Evolutionary conservation across 2,329 filamentous ascomycete genomes (phyloP).

Genomic region (Cladosporium austrohemisphaericum): DNA sequence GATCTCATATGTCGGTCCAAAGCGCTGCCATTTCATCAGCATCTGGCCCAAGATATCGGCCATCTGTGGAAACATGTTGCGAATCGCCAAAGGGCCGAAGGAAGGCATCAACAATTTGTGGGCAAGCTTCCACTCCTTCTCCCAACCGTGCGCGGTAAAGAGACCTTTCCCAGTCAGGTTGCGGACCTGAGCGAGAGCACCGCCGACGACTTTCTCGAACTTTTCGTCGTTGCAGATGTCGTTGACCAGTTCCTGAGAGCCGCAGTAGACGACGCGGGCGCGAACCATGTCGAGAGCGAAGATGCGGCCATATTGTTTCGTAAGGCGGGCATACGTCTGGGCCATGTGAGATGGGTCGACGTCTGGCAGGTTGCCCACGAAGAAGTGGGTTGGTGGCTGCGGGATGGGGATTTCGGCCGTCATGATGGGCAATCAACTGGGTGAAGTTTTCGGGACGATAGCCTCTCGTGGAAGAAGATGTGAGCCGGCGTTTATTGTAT

Average conservation of each 20-base stretch:
- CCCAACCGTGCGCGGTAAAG: constrained; percentile 38
- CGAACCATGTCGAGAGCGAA: constrained; percentile 30
- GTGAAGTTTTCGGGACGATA: background rate
- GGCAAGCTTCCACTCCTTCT: constrained; percentile 37
- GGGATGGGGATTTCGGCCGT: constrained; percentile 36
- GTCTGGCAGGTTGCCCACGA: constrained; percentile 62
- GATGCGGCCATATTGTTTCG: constrained; percentile 54
- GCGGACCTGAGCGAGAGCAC: constrained; percentile 53
- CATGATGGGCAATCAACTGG: background rate
- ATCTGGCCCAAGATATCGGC: constrained; percentile 14
- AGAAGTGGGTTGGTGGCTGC: constrained; percentile 58
- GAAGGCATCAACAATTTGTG: constrained; percentile 46
- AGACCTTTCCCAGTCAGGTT: constrained; percentile 48
- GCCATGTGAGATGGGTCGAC: constrained; percentile 51
- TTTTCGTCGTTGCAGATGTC: constrained; percentile 38
- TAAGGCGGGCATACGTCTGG: constrained; percentile 53
- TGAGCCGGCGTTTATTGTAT: no score
- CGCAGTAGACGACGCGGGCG: constrained; percentile 20
- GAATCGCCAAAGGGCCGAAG: constrained; percentile 45
- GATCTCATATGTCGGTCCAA: constrained; percentile 54
- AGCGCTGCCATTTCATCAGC: constrained; percentile 13
- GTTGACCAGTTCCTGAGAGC: constrained; percentile 30
- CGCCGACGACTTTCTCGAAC: constrained; percentile 58
- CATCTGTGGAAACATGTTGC: constrained; percentile 40
- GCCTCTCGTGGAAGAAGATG: no score